phyloP scores from a whole-genome alignment of 768 basidiomycete genomes.

The Suillus weaverae region DNA sequence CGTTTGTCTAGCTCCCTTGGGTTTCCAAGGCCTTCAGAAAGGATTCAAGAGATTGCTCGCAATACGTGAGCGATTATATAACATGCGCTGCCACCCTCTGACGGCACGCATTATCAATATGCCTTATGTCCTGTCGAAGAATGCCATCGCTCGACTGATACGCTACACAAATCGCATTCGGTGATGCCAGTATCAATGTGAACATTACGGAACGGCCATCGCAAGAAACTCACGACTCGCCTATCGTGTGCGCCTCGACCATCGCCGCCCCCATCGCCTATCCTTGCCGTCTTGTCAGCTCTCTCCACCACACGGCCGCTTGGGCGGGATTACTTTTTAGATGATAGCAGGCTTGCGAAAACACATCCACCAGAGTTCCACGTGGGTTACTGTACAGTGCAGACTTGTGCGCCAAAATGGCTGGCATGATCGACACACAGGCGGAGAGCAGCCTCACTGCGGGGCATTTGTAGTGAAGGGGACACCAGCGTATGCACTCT shows the following conservation, averaged over 20 bases:
- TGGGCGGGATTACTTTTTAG: neutral
- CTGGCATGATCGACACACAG: neutral
- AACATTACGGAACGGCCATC: neutral
- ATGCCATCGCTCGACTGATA: neutral
- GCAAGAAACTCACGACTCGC: neutral
- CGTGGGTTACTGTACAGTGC: neutral
- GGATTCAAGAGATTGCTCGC: neutral
- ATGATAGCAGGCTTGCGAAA: neutral
- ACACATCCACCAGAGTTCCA: neutral
- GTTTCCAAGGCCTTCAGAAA: neutral
- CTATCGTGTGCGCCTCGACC: neutral
- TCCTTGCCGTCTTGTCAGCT: neutral
- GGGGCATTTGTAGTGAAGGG: neutral
- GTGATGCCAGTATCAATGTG: neutral
- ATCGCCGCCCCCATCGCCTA: neutral
- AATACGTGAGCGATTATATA: neutral
- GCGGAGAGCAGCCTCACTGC: neutral
- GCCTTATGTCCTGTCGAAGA: neutral
- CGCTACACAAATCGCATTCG: neutral
- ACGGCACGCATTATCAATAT: neutral
- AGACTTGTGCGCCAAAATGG: neutral
- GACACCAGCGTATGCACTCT: neutral
- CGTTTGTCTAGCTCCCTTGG: neutral
- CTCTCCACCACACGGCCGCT: neutral
- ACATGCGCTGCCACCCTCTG: neutral